Base-by-base conservation (phyloP, 164 flowering plant species). In the Chloranthus sessilifolius region DNA sequence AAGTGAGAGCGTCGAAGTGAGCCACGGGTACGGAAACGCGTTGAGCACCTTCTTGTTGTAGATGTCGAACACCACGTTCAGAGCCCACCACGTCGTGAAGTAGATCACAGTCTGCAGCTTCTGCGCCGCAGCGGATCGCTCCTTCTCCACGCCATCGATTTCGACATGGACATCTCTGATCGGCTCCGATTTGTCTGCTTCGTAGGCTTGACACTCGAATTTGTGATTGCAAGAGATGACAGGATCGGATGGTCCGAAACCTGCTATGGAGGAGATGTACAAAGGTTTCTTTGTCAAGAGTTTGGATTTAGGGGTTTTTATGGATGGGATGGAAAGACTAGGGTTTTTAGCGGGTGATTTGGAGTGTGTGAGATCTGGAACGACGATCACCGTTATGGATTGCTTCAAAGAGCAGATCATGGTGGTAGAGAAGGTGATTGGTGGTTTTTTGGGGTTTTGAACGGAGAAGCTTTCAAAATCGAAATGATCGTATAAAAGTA, bases 21-120 rank as follows among this genome's bases (percentile, higher is more conserved):
- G 64, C 95, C 96, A 88, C 3, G 96, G 96, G 50, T 63, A 88
- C 0, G 96, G 95, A 38, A 67, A 83, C 10, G 83, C 96, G 60
- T 88, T 88, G 60, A 88, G 63, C 9, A 83, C 97, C 74, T 88
- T 85, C 84, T 88, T 88, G 70, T 88, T 85, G 59, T 88, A 85
- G 26, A 88, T 88, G 50, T 88, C 83, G 74, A 88, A 88, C 17
- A 83, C 75, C 6, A 83, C 92, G 37, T 88, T 88, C 81, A 85
- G 54, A 58, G 82, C 82, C 91, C 92, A 88, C 97, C 97, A 88
- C 0, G 79, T 76, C 0, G 91, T 95, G 34, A 88, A 83, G 30
- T 83, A 83, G 21, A 78, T 51, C 9, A 95, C 82, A 40, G 85
- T 85, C 61, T 81, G 85, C 35, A 77, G 40, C 72, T 54, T 81